Conservation (phyloP, 306 rosid species). For the Cicer bijugum region DNA sequence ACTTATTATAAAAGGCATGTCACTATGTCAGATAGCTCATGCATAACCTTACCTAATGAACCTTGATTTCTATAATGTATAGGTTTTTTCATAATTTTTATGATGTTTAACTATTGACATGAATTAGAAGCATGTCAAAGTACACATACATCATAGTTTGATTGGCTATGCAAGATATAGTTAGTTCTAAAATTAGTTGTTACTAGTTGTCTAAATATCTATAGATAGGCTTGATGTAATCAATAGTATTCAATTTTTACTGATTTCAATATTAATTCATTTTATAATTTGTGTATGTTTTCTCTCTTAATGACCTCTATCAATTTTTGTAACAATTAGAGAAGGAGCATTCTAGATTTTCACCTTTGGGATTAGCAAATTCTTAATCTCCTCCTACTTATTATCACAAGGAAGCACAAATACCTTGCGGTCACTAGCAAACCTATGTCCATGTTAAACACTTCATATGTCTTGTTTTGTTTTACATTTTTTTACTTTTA, state of each 20-base stretch:
- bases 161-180: too few relatives aligned
- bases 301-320: background rate
- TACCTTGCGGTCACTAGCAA: background rate
- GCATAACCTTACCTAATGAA: background rate
- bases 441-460: background rate
- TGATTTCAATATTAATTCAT: background rate
- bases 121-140: too few relatives aligned
- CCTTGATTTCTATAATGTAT: constrained; percentile 35
- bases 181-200: too few relatives aligned
- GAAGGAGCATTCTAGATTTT: background rate
- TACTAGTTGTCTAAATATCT: too few relatives aligned
- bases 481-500: too few relatives aligned
- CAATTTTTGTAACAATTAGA: background rate
- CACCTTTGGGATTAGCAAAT: too few relatives aligned
- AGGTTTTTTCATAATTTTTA: background rate
- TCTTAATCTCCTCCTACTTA: too few relatives aligned
- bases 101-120: too few relatives aligned
- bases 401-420: background rate
- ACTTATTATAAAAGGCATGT: background rate
- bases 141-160: too few relatives aligned
- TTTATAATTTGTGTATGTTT: background rate
- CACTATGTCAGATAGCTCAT: constrained; percentile 11
- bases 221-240: too few relatives aligned
- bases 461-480: background rate
- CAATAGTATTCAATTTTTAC: background rate